Conservation (phyloP, 306 rosid genomes). For the Ammopiptanthus mongolicus region DNA sequence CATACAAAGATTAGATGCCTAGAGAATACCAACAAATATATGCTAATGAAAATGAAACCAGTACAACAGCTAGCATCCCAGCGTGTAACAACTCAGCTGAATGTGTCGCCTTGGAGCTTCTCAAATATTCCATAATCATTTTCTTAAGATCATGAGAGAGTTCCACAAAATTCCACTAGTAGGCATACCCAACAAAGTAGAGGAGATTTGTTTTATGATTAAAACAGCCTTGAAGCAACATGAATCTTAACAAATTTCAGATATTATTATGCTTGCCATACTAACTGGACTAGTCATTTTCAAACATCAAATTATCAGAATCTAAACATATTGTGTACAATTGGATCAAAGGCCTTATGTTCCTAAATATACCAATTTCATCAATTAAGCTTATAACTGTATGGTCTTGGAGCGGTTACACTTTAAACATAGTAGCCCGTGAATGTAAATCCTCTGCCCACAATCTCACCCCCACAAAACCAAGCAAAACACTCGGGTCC, state of each 20-base stretch:
- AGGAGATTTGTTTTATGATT: neutral
- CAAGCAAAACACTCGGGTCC: conserved; percentile 52
- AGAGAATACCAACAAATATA: neutral
- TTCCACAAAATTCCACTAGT: neutral
- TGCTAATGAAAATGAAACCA: neutral
- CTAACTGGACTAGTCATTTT: conserved; percentile 1
- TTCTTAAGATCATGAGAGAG: neutral
- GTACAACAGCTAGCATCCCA: no score
- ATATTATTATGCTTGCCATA: conserved; percentile 21
- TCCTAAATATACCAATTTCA: neutral
- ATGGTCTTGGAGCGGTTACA: neutral
- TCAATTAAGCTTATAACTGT: neutral
- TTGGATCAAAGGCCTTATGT: neutral
- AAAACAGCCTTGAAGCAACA: conserved; percentile 5
- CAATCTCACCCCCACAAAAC: conserved; percentile 49
- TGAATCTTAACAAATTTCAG: neutral
- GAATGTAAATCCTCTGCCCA: conserved; percentile 50
- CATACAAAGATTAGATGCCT: neutral
- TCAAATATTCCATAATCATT: neutral
- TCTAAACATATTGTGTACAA: neutral
- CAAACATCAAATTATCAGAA: neutral
- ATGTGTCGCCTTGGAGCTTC: no score
- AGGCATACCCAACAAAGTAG: neutral
- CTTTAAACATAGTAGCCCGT: conserved; percentile 43
- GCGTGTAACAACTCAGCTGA: no score